Conservation (phyloP, 345 rosid species). For the Laguncularia racemosa region DNA sequence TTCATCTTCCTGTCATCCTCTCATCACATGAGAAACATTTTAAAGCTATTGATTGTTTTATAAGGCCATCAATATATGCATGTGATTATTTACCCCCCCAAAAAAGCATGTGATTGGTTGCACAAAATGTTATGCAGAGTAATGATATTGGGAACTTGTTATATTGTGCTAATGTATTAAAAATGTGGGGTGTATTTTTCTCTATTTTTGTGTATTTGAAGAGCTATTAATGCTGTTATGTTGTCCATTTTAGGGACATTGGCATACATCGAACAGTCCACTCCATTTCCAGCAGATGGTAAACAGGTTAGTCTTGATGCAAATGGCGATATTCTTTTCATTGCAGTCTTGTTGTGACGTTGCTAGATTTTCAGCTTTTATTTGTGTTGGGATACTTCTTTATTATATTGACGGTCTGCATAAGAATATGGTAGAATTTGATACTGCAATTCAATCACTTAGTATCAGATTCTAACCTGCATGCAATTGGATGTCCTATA, state of each 20-base stretch:
- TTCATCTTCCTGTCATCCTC: neutral
- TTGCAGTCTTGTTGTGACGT: neutral
- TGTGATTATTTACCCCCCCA: no score
- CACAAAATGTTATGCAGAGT: no score
- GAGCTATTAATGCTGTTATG: neutral
- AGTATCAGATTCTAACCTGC: no score
- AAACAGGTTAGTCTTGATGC: conserved; percentile 11
- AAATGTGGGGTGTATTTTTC: no score
- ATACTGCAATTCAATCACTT: no score
- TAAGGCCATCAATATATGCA: no score
- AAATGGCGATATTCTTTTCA: neutral
- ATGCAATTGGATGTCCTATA: no score
- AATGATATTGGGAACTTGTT: neutral
- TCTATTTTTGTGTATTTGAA: neutral
- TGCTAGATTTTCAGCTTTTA: neutral
- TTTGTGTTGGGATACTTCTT: no score
- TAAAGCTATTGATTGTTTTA: no score
- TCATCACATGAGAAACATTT: neutral
- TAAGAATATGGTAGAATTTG: no score
- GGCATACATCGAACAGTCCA: conserved; percentile 17
- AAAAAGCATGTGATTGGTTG: no score
- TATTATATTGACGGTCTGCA: no score
- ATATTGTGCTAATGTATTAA: neutral
- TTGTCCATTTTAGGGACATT: conserved; percentile 11
- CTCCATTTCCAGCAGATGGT: conserved; percentile 14